Conservation (phyloP, 1,139 yeast genomes). For the Scheffersomyces insectosa region DNA sequence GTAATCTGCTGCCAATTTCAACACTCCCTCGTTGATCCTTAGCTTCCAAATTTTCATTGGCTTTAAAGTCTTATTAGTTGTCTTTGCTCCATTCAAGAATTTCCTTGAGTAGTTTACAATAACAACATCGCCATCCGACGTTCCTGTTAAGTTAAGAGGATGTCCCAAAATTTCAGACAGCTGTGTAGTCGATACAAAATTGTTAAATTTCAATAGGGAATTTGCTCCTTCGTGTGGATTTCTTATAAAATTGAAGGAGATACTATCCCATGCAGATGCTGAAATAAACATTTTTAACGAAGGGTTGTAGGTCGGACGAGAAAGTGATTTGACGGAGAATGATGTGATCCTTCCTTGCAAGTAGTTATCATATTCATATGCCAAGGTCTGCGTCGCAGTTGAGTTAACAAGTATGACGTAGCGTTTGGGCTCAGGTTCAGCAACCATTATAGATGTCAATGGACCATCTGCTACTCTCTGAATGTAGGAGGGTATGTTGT, state of each 20-base stretch:
- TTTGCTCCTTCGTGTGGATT: constrained; percentile 39
- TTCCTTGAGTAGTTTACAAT: constrained; percentile 40
- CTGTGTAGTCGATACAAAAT: constrained; percentile 27
- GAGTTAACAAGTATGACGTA: constrained; percentile 44
- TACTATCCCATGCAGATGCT: constrained; percentile 25
- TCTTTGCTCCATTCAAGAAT: constrained; percentile 34
- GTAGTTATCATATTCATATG: constrained; percentile 44
- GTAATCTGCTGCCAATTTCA: constrained; percentile 27
- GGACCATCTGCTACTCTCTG: constrained; percentile 51
- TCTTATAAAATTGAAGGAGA: constrained; percentile 30
- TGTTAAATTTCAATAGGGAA: constrained; percentile 31
- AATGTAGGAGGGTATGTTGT: constrained; percentile 48
- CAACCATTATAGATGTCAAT: constrained; percentile 46
- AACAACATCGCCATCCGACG: constrained; percentile 57
- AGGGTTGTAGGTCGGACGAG: constrained; percentile 30
- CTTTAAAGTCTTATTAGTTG: constrained; percentile 27
- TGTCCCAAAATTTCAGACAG: constrained; percentile 47
- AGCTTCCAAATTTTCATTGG: constrained; percentile 43
- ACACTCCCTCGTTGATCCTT: constrained; percentile 10
- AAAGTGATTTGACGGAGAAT: constrained; percentile 18
- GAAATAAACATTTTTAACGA: constrained; percentile 25
- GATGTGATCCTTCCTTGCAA: constrained; percentile 30
- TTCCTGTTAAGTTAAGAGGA: constrained; percentile 63
- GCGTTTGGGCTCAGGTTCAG: constrained; percentile 27
- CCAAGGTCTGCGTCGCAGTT: constrained; percentile 47